Evolutionary conservation across 108 stramenopile species (phyloP).

Genomic region (Mediolabrus comicus): DNA sequence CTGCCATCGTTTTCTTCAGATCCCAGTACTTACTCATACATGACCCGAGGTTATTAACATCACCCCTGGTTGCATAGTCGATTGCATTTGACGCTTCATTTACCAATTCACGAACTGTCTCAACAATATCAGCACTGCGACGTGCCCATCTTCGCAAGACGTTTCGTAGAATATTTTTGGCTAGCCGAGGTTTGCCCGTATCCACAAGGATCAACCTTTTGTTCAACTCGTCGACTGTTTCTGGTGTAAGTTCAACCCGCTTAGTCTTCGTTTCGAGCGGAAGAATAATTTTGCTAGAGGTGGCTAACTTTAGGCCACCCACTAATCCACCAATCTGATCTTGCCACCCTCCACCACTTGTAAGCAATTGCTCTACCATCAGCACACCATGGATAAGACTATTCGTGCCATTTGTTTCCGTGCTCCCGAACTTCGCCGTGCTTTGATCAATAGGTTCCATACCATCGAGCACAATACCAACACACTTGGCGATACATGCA

Average conservation of each 20-base stretch:
- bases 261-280: constrained; percentile 50
- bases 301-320: constrained; percentile 63
- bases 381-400: constrained; percentile 58
- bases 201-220: constrained; percentile 61
- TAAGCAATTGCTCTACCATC: constrained; percentile 75
- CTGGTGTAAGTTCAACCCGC: constrained; percentile 22
- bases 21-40: constrained; percentile 69
- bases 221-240: constrained; percentile 35
- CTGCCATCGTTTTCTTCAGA: constrained; percentile 84
- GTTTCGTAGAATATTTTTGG: constrained; percentile 77
- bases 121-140: constrained; percentile 56
- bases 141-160: constrained; percentile 76
- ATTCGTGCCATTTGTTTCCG: constrained; percentile 19
- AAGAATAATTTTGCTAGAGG: constrained; percentile 35
- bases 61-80: constrained; percentile 42
- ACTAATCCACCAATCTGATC: constrained; percentile 79
- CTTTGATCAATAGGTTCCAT: background rate
- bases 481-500: constrained; percentile 45
- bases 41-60: constrained; percentile 54
- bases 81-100: constrained; percentile 51
- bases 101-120: constrained; percentile 64
- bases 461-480: constrained; percentile 43
- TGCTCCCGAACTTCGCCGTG: background rate
- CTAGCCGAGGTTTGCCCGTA: constrained; percentile 79
- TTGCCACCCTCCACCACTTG: constrained; percentile 90